Conservation (phyloP, 345 rosid genomes). For the Fremontodendron californicum region DNA sequence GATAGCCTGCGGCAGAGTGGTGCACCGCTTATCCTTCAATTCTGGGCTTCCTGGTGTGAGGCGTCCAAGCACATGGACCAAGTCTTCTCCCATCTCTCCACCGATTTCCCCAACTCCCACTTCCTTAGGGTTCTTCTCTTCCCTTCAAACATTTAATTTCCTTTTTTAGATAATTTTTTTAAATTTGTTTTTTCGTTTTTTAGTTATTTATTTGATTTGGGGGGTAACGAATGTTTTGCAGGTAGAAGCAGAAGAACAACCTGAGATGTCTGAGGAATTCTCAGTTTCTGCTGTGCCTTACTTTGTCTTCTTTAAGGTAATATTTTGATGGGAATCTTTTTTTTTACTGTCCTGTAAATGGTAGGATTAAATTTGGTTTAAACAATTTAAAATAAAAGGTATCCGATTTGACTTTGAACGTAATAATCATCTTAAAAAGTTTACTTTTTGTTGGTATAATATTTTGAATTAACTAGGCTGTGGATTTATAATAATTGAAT, state of each 20-base stretch:
- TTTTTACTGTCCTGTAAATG: background rate
- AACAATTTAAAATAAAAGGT: too few species aligned
- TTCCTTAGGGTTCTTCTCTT: slow-evolving; percentile 63
- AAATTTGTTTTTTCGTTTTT: slow-evolving; percentile 3
- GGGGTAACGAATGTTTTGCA: slow-evolving; percentile 12
- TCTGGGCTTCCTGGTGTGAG: slow-evolving; percentile 99
- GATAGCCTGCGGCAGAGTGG: slow-evolving; percentile 52
- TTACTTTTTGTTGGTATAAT: background rate
- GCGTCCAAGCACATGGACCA: slow-evolving; percentile 99
- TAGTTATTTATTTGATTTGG: background rate
- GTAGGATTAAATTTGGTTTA: too few species aligned
- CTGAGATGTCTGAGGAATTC: slow-evolving; percentile 71
- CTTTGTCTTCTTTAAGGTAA: slow-evolving; percentile 82
- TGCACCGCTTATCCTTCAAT: slow-evolving; percentile 59
- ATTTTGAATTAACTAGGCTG: background rate
- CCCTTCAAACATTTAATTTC: background rate
- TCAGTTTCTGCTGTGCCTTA: slow-evolving; percentile 85
- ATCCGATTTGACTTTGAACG: too few species aligned
- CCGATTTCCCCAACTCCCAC: slow-evolving; percentile 76
- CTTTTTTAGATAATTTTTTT: background rate
- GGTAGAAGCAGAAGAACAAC: slow-evolving; percentile 97
- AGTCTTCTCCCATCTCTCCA: slow-evolving; percentile 85
- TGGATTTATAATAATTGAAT: background rate
- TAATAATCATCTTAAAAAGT: too few species aligned
- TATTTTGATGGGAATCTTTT: background rate